Conservation (phyloP, 2,329 filamentous ascomycete species). For the Colletotrichum sp. region DNA sequence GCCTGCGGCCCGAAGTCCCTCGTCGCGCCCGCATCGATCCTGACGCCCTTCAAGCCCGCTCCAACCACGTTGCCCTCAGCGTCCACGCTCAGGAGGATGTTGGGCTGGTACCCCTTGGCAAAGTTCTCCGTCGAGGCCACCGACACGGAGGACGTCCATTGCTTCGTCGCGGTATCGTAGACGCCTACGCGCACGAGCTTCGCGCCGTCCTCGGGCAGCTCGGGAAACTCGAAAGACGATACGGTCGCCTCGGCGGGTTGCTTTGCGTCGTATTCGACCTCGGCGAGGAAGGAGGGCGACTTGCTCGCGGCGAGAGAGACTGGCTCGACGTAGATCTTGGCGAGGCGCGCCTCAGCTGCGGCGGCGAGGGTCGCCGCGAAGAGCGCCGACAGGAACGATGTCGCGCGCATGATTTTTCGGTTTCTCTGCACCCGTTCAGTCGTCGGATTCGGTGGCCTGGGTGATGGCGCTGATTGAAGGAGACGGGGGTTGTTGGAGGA, state of each 20-base stretch:
- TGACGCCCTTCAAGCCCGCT: constrained; percentile 58
- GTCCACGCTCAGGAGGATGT: constrained; percentile 59
- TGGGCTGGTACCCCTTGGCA: constrained; percentile 64
- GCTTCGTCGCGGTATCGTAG: constrained; percentile 51
- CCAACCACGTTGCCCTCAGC: constrained; percentile 50
- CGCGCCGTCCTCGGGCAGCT: constrained; percentile 46
- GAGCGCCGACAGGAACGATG: constrained; percentile 46
- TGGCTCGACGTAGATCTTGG: constrained; percentile 60
- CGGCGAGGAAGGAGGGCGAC: constrained; percentile 54
- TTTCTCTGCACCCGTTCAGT: background rate
- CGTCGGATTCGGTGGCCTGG: background rate
- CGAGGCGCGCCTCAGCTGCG: constrained; percentile 48
- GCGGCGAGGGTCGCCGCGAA: constrained; percentile 44
- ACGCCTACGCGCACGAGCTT: constrained; percentile 63
- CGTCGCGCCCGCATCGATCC: constrained; percentile 68
- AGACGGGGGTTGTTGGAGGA: background rate
- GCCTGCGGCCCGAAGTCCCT: constrained; percentile 69
- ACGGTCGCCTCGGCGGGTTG: constrained; percentile 50
- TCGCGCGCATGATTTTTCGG: constrained; percentile 43
- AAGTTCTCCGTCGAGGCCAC: constrained; percentile 63
- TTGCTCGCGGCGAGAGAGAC: constrained; percentile 38
- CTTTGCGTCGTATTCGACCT: constrained; percentile 59
- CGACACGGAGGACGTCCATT: constrained; percentile 62
- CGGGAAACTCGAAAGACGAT: constrained; percentile 61
- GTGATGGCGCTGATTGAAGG: background rate